Percentiles rank a stretch among this genome's conserved stretches.
Evolutionary conservation across 495 filamentous ascomycete genomes (phyloP).

Genomic region (Neurospora tetrasperma): DNA sequence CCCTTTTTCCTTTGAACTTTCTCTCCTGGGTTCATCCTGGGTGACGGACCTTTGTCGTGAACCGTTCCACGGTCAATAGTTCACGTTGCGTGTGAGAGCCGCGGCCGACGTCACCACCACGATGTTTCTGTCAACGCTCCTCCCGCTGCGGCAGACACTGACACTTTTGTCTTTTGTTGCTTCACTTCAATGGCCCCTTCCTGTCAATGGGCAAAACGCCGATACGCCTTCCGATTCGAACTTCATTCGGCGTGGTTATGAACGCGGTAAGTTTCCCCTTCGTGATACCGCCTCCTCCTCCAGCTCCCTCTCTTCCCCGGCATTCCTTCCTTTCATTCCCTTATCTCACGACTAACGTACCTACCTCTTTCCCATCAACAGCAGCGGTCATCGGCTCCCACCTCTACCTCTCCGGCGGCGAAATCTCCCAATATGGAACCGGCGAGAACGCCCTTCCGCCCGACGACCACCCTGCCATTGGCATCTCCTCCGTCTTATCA

Average conservation of each 20-base stretch:
- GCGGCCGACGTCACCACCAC: not conserved
- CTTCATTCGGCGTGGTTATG: not conserved
- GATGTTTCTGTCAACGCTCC: not conserved
- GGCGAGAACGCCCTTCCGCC: not conserved
- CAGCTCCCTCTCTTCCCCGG: not conserved
- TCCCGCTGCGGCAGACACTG: not conserved
- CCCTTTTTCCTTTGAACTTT: not conserved
- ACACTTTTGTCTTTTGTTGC: not conserved
- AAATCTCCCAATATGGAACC: not conserved
- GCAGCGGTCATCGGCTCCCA: not conserved
- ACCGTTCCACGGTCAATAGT: not conserved
- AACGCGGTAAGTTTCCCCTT: not conserved
- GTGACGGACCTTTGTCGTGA: not conserved
- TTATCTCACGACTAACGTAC: not conserved
- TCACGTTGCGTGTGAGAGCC: not conserved
- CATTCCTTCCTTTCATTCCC: not conserved
- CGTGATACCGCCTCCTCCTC: not conserved
- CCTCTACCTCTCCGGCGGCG: not conserved
- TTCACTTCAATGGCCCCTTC: not conserved
- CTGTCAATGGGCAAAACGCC: not conserved
- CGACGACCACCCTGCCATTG: not conserved
- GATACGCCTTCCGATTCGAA: not conserved
- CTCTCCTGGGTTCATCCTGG: not conserved
- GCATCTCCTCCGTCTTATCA: not conserved
- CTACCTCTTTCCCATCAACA: not conserved